Conservation (phyloP, 495 filamentous ascomycete genomes). For the Penicillium longicatenatum region DNA sequence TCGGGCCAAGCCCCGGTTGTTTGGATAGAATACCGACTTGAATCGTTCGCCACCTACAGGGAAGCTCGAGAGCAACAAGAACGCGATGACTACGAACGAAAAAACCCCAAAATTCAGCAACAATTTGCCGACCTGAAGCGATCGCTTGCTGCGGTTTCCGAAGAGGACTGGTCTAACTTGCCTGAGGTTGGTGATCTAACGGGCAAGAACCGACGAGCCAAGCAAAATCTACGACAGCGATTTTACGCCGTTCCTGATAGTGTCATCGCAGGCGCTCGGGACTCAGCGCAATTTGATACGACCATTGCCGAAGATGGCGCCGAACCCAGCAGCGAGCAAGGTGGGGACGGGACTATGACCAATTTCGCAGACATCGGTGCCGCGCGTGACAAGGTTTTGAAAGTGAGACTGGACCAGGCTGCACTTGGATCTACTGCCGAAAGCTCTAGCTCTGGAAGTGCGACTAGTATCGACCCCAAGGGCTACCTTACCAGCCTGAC, state of each 20-base stretch:
- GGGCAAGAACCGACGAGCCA: constrained; percentile 82
- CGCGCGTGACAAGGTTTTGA: constrained; percentile 88
- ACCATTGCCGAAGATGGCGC: constrained; percentile 78
- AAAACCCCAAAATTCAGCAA: constrained; percentile 98
- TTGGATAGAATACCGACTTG: constrained; percentile 88
- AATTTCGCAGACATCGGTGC: constrained; percentile 98
- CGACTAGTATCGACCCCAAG: constrained; percentile 92
- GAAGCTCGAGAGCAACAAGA: constrained; percentile 93
- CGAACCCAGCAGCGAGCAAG: constrained; percentile 48
- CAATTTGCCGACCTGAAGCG: constrained; percentile 97
- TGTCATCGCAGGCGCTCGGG: constrained; percentile 84
- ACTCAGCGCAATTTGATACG: constrained; percentile 78
- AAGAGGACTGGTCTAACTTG: constrained; percentile 95
- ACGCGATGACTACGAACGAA: constrained; percentile 89
- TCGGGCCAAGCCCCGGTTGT: constrained; percentile 56
- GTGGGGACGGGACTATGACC: constrained; percentile 82
- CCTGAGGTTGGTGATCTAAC: constrained; percentile 97
- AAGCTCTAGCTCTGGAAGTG: constrained; percentile 65
- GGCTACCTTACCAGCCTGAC: constrained; percentile 92
- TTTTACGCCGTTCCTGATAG: constrained; percentile 98
- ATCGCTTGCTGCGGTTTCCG: constrained; percentile 81
- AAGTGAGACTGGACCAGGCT: constrained; percentile 88
- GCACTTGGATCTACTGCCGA: constrained; percentile 72
- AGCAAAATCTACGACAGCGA: constrained; percentile 77
- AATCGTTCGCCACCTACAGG: constrained; percentile 68